Conservation (phyloP, 768 basidiomycete genomes). For the Podaxis mareebaensis region DNA sequence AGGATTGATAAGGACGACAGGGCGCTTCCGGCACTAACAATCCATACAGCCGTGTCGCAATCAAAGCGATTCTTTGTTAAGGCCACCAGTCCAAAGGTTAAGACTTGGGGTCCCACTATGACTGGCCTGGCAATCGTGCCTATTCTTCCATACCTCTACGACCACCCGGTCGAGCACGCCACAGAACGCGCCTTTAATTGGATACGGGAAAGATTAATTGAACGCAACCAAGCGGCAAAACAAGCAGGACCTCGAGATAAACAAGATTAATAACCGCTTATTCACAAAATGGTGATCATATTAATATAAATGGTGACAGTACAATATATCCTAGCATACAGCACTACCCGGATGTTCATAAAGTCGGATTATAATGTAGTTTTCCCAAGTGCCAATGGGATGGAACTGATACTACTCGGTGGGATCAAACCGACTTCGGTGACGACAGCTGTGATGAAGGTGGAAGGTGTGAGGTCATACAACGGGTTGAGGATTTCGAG, state of each 20-base stretch:
- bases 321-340: neutral
- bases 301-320: neutral
- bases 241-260: slow-evolving; percentile 16
- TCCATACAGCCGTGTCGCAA: slow-evolving; percentile 79
- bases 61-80: slow-evolving; percentile 67
- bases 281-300: neutral
- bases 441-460: slow-evolving; percentile 92
- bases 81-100: slow-evolving; percentile 55
- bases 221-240: slow-evolving; percentile 27
- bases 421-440: slow-evolving; percentile 97
- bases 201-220: slow-evolving; percentile 58
- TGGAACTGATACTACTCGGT: slow-evolving; percentile 85
- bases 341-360: neutral
- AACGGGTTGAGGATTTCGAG: slow-evolving; percentile 83
- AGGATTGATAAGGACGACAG: slow-evolving; percentile 34
- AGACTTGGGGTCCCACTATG: slow-evolving; percentile 74
- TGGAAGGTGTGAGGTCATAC: slow-evolving; percentile 93
- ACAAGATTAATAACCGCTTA: slow-evolving; percentile 30
- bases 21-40: slow-evolving; percentile 83
- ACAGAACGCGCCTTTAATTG: slow-evolving; percentile 72
- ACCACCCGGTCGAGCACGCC: slow-evolving; percentile 75
- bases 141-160: slow-evolving; percentile 72
- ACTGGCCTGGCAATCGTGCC: slow-evolving; percentile 77
- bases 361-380: slow-evolving; percentile 35
- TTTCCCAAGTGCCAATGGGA: slow-evolving; percentile 69